These are phyloP conservation scores for Beauveria pseudobassiana DNA, from an alignment of 2,329 filamentous ascomycete species.

Conservation along the genomic window DNA sequence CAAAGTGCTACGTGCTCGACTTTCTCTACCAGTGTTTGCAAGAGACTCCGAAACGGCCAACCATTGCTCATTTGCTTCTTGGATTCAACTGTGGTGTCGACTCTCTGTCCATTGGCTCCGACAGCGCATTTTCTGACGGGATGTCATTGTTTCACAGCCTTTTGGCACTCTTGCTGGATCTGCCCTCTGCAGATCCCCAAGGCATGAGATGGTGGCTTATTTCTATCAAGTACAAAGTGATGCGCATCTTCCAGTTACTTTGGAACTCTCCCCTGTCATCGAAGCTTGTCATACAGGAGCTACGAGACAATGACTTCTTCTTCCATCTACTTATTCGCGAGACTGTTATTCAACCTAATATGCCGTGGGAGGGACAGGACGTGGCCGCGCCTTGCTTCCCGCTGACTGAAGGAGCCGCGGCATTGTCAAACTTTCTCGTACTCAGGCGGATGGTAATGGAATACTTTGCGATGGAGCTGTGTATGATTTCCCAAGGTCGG, in stretches of 20 bases:
- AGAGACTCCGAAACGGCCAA: slow-evolving; percentile 68
- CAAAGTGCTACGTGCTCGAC: slow-evolving; percentile 77
- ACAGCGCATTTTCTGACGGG: slow-evolving; percentile 62
- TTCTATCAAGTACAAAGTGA: slow-evolving; percentile 57
- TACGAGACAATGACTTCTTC: slow-evolving; percentile 74
- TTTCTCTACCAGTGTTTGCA: slow-evolving; percentile 77
- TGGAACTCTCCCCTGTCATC: slow-evolving; percentile 80
- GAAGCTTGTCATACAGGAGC: slow-evolving; percentile 64
- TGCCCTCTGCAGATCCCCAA: slow-evolving; percentile 56
- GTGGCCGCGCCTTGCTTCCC: slow-evolving; percentile 60
- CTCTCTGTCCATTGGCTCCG: slow-evolving; percentile 58
- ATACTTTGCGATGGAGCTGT: slow-evolving; percentile 80
- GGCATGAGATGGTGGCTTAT: slow-evolving; percentile 62
- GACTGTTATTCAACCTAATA: slow-evolving; percentile 58
- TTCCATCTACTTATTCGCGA: slow-evolving; percentile 69
- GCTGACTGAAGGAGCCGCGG: slow-evolving; percentile 55
- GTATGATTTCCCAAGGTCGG: slow-evolving; percentile 62
- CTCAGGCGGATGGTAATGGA: slow-evolving; percentile 72
- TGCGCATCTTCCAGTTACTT: slow-evolving; percentile 70
- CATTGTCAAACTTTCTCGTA: slow-evolving; percentile 70
- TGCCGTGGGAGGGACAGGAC: slow-evolving; percentile 65
- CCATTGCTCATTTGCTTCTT: slow-evolving; percentile 81
- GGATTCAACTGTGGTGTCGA: slow-evolving; percentile 75
- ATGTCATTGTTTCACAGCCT: slow-evolving; percentile 80
- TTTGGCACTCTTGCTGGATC: slow-evolving; percentile 61